These are phyloP conservation scores for Fusarium caatingaense DNA, from an alignment of 2,329 filamentous ascomycete genomes.

Conservation along the genomic window DNA sequence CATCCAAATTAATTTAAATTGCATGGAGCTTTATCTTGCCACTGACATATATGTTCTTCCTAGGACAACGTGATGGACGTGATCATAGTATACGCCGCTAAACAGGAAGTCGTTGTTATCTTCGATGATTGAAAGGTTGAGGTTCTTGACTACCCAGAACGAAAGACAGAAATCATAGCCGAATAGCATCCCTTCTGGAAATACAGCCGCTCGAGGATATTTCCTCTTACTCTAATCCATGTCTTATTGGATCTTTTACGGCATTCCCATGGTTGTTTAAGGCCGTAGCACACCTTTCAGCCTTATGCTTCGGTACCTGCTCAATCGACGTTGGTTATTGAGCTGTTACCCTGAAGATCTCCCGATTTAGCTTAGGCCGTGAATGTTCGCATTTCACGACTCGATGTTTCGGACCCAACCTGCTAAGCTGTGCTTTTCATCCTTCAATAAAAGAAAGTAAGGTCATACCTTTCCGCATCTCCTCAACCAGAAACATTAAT, in stretches of 20 bases:
- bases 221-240: no score
- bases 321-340: no score
- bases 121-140: no score
- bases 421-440: neutral
- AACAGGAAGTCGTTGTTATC: no score
- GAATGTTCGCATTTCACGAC: neutral
- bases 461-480: neutral
- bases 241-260: no score
- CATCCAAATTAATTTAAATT: neutral
- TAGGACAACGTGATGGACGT: no score
- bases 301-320: neutral
- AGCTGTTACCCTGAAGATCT: neutral
- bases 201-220: no score
- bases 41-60: neutral
- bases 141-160: no score
- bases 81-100: no score
- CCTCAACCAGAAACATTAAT: neutral
- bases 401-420: neutral
- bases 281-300: neutral
- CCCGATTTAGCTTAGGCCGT: neutral
- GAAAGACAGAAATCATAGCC: no score
- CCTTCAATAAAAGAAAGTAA: neutral
- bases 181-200: rapidly evolving
- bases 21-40: neutral
- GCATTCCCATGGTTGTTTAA: no score